A percentile compares a stretch with the other conserved stretches of the same genome.
These are phyloP conservation scores for Ogataea henricii DNA, from an alignment of 805 yeast genomes.

Conservation along the genomic window DNA sequence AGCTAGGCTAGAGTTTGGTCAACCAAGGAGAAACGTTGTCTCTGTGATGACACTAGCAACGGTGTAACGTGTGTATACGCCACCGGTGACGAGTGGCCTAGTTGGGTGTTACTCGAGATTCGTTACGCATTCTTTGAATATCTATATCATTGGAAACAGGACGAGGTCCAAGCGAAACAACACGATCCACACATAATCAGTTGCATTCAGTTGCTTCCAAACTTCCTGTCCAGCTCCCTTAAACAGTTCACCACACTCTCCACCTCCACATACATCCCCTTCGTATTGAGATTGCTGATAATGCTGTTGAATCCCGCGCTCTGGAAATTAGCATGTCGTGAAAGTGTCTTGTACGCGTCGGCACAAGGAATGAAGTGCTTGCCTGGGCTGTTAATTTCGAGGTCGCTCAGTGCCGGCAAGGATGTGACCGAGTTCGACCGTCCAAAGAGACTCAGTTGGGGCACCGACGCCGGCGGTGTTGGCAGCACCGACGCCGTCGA, in stretches of 20 bases:
- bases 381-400: conserved; percentile 37
- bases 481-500: conserved; percentile 16
- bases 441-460: conserved; percentile 15
- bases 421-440: conserved; percentile 25
- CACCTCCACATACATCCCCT: conserved; percentile 92
- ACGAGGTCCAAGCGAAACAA: no score
- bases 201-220: conserved; percentile 33
- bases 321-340: conserved; percentile 77
- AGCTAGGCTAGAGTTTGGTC: no score
- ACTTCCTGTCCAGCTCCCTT: conserved; percentile 74
- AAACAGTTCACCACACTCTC: conserved; percentile 83
- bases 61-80: no score
- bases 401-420: conserved; percentile 30
- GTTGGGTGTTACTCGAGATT: no score
- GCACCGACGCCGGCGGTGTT: conserved; percentile 20
- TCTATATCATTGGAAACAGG: no score
- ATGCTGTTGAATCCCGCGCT: conserved; percentile 71
- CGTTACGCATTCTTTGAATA: no score
- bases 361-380: conserved; percentile 78
- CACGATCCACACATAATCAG: no score
- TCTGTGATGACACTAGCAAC: no score
- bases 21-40: no score
- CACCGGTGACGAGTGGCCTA: no score
- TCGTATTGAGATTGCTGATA: conserved; percentile 72
- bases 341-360: conserved; percentile 85